Evolutionary conservation across 805 yeast genomes (phyloP).

Genomic region (Cyberlindnera subsufficiens): DNA sequence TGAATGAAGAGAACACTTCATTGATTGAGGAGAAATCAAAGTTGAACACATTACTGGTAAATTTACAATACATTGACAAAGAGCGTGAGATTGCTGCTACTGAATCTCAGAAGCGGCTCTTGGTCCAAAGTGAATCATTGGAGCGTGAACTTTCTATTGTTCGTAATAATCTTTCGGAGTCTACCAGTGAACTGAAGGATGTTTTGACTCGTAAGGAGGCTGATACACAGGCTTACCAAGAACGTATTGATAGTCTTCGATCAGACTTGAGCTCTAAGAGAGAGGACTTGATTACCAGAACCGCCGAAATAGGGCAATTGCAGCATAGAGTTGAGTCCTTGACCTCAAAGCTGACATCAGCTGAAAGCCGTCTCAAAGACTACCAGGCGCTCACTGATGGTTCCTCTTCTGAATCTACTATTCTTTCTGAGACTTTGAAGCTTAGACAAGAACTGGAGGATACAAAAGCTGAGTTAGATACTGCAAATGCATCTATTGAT

Average conservation of each 20-base stretch:
- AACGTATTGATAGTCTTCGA: conserved; percentile 51
- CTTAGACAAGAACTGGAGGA: conserved; percentile 36
- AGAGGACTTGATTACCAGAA: conserved; percentile 37
- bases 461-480: conserved; percentile 47
- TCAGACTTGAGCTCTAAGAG: conserved; percentile 37
- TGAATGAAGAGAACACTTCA: conserved; percentile 46
- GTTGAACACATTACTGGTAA: conserved; percentile 50
- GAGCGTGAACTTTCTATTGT: conserved; percentile 39
- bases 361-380: conserved; percentile 26
- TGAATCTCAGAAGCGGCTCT: conserved; percentile 44
- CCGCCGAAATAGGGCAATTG: conserved; percentile 32
- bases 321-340: conserved; percentile 31
- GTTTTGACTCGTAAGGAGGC: conserved; percentile 48
- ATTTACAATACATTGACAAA: conserved; percentile 52
- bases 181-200: conserved; percentile 45
- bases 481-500: conserved; percentile 51
- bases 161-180: conserved; percentile 41
- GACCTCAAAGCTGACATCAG: conserved; percentile 23
- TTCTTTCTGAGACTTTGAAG: conserved; percentile 26
- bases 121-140: conserved; percentile 42
- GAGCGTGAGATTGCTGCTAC: conserved; percentile 52
- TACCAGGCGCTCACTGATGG: conserved; percentile 24
- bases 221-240: conserved; percentile 50
- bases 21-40: conserved; percentile 54
- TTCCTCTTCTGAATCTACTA: conserved; percentile 20